Evolutionary conservation across 352 stramenopile species (phyloP).

Genomic region (Globisporangium camurandrum): DNA sequence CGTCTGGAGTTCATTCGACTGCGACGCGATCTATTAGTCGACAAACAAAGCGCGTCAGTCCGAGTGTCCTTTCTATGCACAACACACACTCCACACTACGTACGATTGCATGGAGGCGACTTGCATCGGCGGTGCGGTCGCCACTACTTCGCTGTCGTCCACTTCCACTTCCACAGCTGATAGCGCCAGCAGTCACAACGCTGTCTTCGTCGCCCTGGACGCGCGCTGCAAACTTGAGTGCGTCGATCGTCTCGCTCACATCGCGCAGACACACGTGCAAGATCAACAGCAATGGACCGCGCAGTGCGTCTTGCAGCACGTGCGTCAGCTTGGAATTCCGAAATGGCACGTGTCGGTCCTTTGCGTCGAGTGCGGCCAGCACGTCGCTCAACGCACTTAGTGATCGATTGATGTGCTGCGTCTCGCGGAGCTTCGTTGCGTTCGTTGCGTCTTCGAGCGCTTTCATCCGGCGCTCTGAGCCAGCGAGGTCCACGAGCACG

Average conservation of each 20-base stretch:
- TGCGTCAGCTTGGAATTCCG: slow-evolving; percentile 84
- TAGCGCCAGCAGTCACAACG: no score
- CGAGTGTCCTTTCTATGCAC: neutral
- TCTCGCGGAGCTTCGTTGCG: slow-evolving; percentile 35
- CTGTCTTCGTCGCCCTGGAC: slow-evolving; percentile 34
- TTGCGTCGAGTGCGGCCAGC: slow-evolving; percentile 48
- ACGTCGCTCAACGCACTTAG: slow-evolving; percentile 70
- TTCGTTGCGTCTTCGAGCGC: slow-evolving; percentile 27
- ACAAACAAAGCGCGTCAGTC: neutral
- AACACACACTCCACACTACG: slow-evolving; percentile 1
- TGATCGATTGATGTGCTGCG: slow-evolving; percentile 80
- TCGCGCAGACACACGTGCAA: slow-evolving; percentile 56
- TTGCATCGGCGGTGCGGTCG: slow-evolving; percentile 59
- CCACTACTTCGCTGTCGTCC: no score
- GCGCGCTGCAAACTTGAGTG: slow-evolving; percentile 69
- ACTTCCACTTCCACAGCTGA: no score
- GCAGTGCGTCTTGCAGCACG: slow-evolving; percentile 70
- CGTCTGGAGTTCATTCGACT: slow-evolving; percentile 52
- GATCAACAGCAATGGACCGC: slow-evolving; percentile 42
- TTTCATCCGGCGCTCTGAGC: slow-evolving; percentile 61
- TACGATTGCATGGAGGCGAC: slow-evolving; percentile 54
- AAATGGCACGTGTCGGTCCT: slow-evolving; percentile 80
- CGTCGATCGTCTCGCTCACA: slow-evolving; percentile 65
- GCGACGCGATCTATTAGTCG: slow-evolving; percentile 37
- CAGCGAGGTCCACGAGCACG: slow-evolving; percentile 70